Evolutionary conservation across 805 yeast genomes (phyloP), one percentile per base, ranked within the genome.

Genomic region (Saturnispora halmiae): DNA sequence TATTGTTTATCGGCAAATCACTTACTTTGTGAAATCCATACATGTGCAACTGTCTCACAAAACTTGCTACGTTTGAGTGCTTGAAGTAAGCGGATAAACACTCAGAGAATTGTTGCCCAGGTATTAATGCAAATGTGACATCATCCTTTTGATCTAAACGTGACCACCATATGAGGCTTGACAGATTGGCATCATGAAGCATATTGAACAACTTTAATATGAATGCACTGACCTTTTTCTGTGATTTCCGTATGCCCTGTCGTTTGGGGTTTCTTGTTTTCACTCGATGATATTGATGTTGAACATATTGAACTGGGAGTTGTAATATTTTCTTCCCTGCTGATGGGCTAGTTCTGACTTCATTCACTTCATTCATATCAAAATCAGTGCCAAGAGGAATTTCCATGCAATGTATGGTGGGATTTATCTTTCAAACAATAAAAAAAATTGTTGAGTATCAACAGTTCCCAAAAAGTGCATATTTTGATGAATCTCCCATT

Each of bases 31-130:
- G 96, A 65, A 88, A 87, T 1, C 96, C 96, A 58, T 87, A 87
- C 96, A 88, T 90, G 65, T 90, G 95, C 34, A 88, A 66, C 61
- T 90, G 96, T 35, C 96, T 75, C 27, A 90, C 95, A 65, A 90
- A 90, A 45, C 90, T 79, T 19, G 95, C 86, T 22, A 88, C 86
- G 56, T 90, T 90, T 3, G 94, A 94, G 63, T 88, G 96, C 58
- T 90, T 90, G 68, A 90, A 88, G 58, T 83, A 87, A 35, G 69
- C 68, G n/a, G 82, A 76, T 37, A 82, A 56, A 1, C 74, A 73
- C 30, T 65, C 62, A 9, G 81, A 75, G 56, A 79, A 79, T 46
- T 76, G 81, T 22, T 75, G 66, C 14, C 78, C 77, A 0, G 85
- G 84, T 33, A 69, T 66, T n/a, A 79, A 54, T 1, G 81, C 79